Percentiles rank a stretch among this genome's conserved stretches.
Evolutionary conservation across 2,329 filamentous ascomycete genomes (phyloP).

Genomic region (Beauveria sp.): DNA sequence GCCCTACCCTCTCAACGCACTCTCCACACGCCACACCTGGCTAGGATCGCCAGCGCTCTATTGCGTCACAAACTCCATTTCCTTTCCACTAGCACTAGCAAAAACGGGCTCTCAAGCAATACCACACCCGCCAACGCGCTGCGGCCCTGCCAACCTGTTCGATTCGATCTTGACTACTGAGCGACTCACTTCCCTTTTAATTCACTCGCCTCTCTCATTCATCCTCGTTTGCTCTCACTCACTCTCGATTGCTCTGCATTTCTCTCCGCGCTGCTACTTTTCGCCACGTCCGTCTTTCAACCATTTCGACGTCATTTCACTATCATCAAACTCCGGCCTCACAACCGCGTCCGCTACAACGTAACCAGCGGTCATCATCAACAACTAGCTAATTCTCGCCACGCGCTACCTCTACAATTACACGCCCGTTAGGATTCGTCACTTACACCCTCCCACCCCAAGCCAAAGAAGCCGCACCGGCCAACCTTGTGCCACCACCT

Average conservation of each 20-base stretch:
- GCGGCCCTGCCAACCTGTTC: background rate
- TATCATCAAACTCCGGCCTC: background rate
- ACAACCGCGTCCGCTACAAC: background rate
- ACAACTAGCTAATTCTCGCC: background rate
- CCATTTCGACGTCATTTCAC: constrained; percentile 4
- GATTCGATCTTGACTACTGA: background rate
- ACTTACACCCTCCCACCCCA: background rate
- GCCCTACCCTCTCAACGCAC: constrained; percentile 1
- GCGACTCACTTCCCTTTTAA: background rate
- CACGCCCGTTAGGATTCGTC: background rate
- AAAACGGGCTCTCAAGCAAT: constrained; percentile 5
- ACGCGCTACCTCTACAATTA: background rate
- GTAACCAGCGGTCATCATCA: background rate
- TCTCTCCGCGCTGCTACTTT: background rate
- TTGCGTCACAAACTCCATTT: constrained; percentile 10
- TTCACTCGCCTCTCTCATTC: constrained; percentile 1
- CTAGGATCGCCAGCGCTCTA: constrained; percentile 9
- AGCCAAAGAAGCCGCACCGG: background rate
- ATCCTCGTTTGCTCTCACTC: background rate
- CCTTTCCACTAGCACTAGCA: background rate
- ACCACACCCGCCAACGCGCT: background rate
- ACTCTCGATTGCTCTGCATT: background rate
- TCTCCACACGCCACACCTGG: constrained; percentile 7
- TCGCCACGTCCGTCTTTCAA: background rate
- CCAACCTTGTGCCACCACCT: background rate